phyloP scores from a whole-genome alignment of 345 rosid species.

The Raphanus raphanistrum region DNA sequence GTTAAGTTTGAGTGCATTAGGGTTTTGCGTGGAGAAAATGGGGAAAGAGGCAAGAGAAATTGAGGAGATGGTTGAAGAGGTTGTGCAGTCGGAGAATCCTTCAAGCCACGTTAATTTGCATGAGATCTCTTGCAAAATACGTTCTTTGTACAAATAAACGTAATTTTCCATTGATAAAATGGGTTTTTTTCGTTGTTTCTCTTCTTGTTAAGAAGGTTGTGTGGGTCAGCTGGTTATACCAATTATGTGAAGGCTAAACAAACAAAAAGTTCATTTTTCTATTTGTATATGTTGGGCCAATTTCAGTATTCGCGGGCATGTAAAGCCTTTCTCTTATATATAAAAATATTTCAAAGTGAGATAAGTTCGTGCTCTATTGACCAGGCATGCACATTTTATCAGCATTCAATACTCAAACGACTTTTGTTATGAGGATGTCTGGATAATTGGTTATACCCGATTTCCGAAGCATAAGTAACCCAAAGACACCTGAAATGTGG shows the following conservation, averaged over 20 bases:
- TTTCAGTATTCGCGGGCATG: neutral
- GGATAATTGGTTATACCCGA: neutral
- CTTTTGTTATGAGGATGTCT: neutral
- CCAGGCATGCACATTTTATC: too few species aligned
- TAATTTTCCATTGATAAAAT: neutral
- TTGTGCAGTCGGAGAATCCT: constrained; percentile 82
- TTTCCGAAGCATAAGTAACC: neutral
- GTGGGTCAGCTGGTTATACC: constrained; percentile 13
- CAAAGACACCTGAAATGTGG: neutral
- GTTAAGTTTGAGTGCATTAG: constrained; percentile 62
- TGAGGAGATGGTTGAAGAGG: constrained; percentile 59
- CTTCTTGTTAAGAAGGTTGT: constrained; percentile 22
- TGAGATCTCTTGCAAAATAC: constrained; percentile 65
- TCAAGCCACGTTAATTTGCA: constrained; percentile 50
- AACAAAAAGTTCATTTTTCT: neutral
- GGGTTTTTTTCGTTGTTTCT: neutral
- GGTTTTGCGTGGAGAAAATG: constrained; percentile 62
- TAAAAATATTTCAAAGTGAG: constrained; percentile 16
- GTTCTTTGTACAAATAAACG: constrained; percentile 41
- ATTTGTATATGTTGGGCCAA: neutral
- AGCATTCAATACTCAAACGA: too few species aligned
- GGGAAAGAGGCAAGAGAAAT: constrained; percentile 53
- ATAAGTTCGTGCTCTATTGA: too few species aligned
- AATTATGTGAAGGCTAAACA: constrained; percentile 10
- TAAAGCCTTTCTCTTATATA: neutral